Conservation (phyloP, 345 rosid genomes). For the Gossypium sturtianum region DNA sequence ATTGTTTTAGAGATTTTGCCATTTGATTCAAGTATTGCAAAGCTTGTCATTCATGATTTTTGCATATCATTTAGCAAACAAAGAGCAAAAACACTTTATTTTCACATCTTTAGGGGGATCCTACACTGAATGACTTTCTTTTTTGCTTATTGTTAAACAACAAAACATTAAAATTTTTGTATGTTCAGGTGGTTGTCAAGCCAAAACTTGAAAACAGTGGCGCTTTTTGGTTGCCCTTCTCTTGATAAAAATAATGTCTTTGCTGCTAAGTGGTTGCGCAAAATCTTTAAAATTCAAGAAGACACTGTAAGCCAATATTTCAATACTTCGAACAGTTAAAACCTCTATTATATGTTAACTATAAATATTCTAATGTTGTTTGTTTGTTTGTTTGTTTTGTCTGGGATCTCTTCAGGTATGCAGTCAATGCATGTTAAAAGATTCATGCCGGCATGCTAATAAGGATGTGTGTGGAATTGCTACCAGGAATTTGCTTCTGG, state of each 20-base stretch:
- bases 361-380: neutral
- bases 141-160: neutral
- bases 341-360: neutral
- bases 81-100: no score
- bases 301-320: constrained; percentile 45
- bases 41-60: no score
- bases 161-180: constrained; percentile 11
- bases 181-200: constrained; percentile 73
- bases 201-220: constrained; percentile 56
- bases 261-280: constrained; percentile 71
- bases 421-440: constrained; percentile 44
- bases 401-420: constrained; percentile 52
- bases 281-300: constrained; percentile 57
- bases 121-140: neutral
- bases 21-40: no score
- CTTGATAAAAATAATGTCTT: constrained; percentile 37
- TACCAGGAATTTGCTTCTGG: constrained; percentile 37
- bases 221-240: constrained; percentile 69
- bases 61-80: no score
- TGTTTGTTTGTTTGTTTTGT: neutral
- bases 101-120: neutral
- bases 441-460: constrained; percentile 59
- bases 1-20: no score
- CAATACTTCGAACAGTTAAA: neutral
- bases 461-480: constrained; percentile 40